These are phyloP conservation scores for Aspergillus hiratsukae DNA, from an alignment of 2,329 filamentous ascomycete species.

Conservation along the genomic window DNA sequence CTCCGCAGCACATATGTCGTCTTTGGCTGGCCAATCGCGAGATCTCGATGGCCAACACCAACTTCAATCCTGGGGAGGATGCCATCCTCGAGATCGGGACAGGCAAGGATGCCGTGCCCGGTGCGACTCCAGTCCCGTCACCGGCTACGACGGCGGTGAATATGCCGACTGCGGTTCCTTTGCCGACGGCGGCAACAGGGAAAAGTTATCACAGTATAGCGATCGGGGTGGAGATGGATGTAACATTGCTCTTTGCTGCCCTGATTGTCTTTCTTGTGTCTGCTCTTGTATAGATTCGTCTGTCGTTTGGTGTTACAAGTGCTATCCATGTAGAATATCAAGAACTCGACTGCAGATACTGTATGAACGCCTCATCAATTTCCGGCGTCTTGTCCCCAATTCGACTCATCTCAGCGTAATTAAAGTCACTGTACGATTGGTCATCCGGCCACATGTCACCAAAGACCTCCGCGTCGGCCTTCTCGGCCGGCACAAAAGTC, in stretches of 20 bases:
- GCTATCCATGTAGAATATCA: not conserved
- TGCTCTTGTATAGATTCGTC: not conserved
- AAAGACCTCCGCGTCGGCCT: not conserved
- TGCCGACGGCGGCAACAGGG: not conserved
- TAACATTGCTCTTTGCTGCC: not conserved
- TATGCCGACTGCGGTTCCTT: not conserved
- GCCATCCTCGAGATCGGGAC: not conserved
- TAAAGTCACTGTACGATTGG: slow-evolving; percentile 9
- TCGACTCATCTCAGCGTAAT: slow-evolving; percentile 19
- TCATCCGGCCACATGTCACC: not conserved
- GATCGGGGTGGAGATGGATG: not conserved
- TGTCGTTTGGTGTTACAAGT: not conserved
- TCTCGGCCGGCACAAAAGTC: not conserved
- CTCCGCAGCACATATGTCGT: not conserved
- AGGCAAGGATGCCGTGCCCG: not conserved
- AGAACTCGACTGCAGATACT: slow-evolving; percentile 3
- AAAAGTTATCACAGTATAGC: not conserved
- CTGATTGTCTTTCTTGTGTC: not conserved
- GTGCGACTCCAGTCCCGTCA: not conserved
- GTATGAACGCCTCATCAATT: slow-evolving; percentile 15
- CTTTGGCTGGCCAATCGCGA: not conserved
- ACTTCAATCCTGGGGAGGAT: not conserved
- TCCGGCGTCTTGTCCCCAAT: slow-evolving; percentile 19
- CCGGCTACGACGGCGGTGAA: not conserved
- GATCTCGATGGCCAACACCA: not conserved